Evolutionary conservation across 352 stramenopile genomes (phyloP), one percentile per base, ranked within the genome.

Genomic region (Globisporangium cystogenes): DNA sequence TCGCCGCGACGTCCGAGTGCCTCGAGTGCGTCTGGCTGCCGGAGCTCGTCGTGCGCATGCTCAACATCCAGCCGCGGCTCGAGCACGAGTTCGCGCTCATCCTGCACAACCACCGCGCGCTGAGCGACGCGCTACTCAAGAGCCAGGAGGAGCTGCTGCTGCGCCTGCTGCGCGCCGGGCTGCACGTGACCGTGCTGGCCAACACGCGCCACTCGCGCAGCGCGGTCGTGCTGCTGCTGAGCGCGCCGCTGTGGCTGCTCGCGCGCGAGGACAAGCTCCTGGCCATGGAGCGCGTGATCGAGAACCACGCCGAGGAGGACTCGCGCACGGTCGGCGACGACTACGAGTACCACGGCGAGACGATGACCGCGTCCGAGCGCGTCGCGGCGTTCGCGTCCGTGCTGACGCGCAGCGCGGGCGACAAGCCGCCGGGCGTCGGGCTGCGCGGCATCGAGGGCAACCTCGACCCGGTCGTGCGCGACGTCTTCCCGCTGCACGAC

Each of bases 221-320:
- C 35, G 58, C 55, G 21, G 68, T 86, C 52, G 58, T 83, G 4
- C 31, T 86, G 44, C 57, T 86, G 27, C 68, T 86, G n/a, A 81
- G 69, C 31, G 74, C 72, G 18, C 72, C 72, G 44, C 62, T 83
- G 21, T 82, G 69, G 72, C 59, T 86, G 37, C 64, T 86, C 12
- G 72, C 74, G 3, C 60, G 74, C 3, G 74, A 86, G 51, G 74
- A 86, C 53, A 86, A 86, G 45, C 66, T 86, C 52, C 69, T 86
- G 57, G 67, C 66, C 11, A 82, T 83, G 72, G 74, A 86, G 43
- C 72, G 74, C 14, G 70, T 83, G 49, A 66, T 81, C 29, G 74
- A 78, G 56, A 73, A 79, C 51, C 72, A 81, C 52, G 72, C 74
- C 18, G 72, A 76, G 40, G 74, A 86, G 51, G 74, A 82, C 51